Percentiles rank a stretch among this genome's conserved stretches.
Evolutionary conservation across 169 alveolate genomes (phyloP).

Genomic region (Plasmodium adleri): DNA sequence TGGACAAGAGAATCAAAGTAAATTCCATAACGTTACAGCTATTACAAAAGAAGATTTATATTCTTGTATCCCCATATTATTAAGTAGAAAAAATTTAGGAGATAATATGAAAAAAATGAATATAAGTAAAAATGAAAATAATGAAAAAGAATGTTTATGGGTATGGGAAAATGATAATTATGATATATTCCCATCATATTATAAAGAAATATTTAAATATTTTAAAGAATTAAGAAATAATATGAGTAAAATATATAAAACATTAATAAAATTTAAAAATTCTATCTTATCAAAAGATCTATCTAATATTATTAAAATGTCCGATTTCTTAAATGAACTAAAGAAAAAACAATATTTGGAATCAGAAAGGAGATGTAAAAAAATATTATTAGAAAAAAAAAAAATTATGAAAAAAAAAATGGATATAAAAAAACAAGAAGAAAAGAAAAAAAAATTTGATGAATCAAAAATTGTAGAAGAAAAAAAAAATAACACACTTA

Average conservation of each 20-base stretch:
- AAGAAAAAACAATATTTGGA: constrained; percentile 62
- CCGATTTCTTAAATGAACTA: constrained; percentile 68
- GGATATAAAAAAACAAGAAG: constrained; percentile 75
- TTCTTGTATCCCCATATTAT: constrained; percentile 55
- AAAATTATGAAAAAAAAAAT: constrained; percentile 64
- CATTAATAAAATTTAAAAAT: constrained; percentile 62
- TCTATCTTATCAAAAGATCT: constrained; percentile 43
- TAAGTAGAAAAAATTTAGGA: constrained; percentile 73
- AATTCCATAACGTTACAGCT: neutral
- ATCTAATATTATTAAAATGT: constrained; percentile 40
- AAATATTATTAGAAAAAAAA: constrained; percentile 56
- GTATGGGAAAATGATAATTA: constrained; percentile 76
- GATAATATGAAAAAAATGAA: constrained; percentile 70
- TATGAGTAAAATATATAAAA: constrained; percentile 64
- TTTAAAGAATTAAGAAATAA: constrained; percentile 62
- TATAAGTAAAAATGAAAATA: constrained; percentile 70
- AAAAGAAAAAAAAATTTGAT: constrained; percentile 65
- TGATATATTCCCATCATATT: constrained; percentile 64
- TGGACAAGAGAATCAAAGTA: constrained; percentile 16
- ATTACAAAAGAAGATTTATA: constrained; percentile 52
- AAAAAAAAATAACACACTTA: constrained; percentile 42
- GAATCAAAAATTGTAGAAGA: constrained; percentile 42
- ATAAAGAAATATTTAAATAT: constrained; percentile 63
- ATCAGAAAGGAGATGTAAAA: constrained; percentile 72
- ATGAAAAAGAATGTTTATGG: constrained; percentile 74